Evolutionary conservation across 139 green algal species (phyloP).

Genomic region (Marvania coccoides): DNA sequence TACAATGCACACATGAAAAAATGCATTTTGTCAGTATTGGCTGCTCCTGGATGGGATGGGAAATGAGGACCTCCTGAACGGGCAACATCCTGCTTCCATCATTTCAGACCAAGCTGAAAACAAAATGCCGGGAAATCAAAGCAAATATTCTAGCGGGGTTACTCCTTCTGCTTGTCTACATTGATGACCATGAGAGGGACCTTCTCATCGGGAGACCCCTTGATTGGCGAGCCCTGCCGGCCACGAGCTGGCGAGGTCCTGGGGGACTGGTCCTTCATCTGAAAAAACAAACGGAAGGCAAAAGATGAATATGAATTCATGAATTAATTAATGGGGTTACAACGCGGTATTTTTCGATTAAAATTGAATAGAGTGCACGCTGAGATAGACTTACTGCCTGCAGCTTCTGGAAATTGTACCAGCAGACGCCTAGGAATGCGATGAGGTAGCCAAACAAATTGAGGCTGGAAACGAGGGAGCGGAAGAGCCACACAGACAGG

Average conservation of each 20-base stretch:
- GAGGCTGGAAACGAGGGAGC: conserved; percentile 66
- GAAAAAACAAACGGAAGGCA: not conserved
- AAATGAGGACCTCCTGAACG: no score
- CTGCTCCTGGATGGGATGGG: no score
- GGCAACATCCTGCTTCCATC: no score
- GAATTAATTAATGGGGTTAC: not conserved
- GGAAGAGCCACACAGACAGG: conserved; percentile 75
- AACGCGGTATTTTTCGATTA: not conserved
- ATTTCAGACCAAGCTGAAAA: no score
- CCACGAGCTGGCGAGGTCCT: not conserved
- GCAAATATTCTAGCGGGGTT: not conserved
- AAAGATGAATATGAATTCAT: not conserved
- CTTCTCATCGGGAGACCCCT: conserved; percentile 2
- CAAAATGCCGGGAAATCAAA: no score
- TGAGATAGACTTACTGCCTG: conserved; percentile 1
- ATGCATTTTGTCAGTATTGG: no score
- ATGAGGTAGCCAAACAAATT: conserved; percentile 75
- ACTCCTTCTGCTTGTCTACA: not conserved
- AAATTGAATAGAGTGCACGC: not conserved
- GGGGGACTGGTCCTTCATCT: not conserved
- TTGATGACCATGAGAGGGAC: not conserved
- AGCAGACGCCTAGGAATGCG: conserved; percentile 40
- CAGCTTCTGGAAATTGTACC: conserved; percentile 27
- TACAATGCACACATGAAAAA: no score
- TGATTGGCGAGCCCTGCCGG: conserved; percentile 3